Percentiles rank a stretch among this genome's conserved stretches.
These are phyloP conservation scores for Metschnikowia sp. DNA, from an alignment of 805 yeast species.

Conservation along the genomic window DNA sequence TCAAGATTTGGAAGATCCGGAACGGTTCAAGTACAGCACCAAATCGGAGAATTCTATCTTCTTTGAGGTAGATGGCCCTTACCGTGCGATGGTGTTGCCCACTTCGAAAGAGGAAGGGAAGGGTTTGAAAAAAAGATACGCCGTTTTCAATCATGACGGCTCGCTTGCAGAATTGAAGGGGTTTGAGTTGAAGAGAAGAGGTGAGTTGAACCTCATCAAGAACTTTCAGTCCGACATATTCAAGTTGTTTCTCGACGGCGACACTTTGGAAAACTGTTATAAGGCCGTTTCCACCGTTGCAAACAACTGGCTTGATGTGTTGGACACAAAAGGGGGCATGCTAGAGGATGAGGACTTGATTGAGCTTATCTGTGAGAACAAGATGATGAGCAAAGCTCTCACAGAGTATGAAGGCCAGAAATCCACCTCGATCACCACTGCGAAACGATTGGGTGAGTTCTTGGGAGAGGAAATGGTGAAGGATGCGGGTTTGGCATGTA, in stretches of 20 bases:
- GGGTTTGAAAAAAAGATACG: conserved; percentile 93
- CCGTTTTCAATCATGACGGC: conserved; percentile 95
- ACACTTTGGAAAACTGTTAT: conserved; percentile 74
- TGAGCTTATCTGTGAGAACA: conserved; percentile 92
- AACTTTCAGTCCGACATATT: conserved; percentile 94
- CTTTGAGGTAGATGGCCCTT: conserved; percentile 98
- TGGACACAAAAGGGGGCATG: conserved; percentile 81
- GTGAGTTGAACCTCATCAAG: conserved; percentile 89
- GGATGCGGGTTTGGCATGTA: conserved; percentile 93
- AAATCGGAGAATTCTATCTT: conserved; percentile 90
- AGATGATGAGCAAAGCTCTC: conserved; percentile 89
- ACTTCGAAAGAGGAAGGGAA: conserved; percentile 97
- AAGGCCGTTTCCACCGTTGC: conserved; percentile 89
- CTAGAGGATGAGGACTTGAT: conserved; percentile 92
- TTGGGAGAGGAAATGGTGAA: conserved; percentile 95
- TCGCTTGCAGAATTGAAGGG: conserved; percentile 94
- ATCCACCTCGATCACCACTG: conserved; percentile 94
- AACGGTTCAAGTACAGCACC: conserved; percentile 64
- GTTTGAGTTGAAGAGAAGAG: conserved; percentile 93
- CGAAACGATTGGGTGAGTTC: conserved; percentile 88
- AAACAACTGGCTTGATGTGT: conserved; percentile 91
- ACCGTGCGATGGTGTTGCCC: conserved; percentile 94
- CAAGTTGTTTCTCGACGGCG: conserved; percentile 85
- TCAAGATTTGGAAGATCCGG: conserved; percentile 76
- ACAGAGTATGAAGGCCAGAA: conserved; percentile 88